Evolutionary conservation across 768 basidiomycete genomes (phyloP).

Genomic region (Serendipita sp.): DNA sequence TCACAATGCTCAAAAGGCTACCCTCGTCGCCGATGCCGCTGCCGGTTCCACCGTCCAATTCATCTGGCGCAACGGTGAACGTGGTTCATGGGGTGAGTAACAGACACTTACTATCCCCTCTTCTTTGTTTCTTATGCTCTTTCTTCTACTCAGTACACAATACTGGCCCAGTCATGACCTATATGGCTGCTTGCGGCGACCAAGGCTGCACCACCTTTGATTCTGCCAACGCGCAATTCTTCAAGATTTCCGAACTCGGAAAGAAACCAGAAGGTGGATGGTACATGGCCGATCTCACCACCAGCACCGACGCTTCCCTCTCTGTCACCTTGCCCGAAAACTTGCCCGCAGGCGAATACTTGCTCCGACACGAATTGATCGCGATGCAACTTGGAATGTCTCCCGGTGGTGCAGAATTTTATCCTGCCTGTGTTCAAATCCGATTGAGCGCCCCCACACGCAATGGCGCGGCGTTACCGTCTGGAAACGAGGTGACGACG

Average conservation of each 20-base stretch:
- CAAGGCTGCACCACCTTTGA: conserved; percentile 45
- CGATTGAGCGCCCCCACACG: conserved; percentile 11
- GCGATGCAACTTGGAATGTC: conserved; percentile 23
- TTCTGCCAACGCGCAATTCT: conserved; percentile 44
- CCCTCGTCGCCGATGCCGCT: conserved; percentile 36
- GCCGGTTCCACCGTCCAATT: conserved; percentile 42
- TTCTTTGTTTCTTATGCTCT: no score
- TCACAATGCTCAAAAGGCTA: conserved; percentile 30
- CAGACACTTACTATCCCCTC: no score
- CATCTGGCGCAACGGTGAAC: conserved; percentile 36
- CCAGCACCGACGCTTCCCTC: conserved; percentile 25
- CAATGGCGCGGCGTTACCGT: neutral
- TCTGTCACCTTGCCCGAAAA: conserved; percentile 21
- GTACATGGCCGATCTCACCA: conserved; percentile 37
- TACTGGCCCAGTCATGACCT: conserved; percentile 15
- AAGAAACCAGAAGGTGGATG: conserved; percentile 24
- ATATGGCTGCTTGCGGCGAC: conserved; percentile 48
- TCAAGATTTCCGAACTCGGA: conserved; percentile 50
- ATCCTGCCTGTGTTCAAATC: conserved; percentile 50
- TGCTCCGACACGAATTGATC: conserved; percentile 55
- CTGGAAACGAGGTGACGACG: conserved; percentile 21
- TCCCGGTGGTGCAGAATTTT: conserved; percentile 59
- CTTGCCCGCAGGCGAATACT: conserved; percentile 51
- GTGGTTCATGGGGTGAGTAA: conserved; percentile 13
- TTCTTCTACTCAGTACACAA: neutral